These are phyloP conservation scores for Grigorovia jiainica DNA, from an alignment of 805 yeast genomes.

Conservation along the genomic window DNA sequence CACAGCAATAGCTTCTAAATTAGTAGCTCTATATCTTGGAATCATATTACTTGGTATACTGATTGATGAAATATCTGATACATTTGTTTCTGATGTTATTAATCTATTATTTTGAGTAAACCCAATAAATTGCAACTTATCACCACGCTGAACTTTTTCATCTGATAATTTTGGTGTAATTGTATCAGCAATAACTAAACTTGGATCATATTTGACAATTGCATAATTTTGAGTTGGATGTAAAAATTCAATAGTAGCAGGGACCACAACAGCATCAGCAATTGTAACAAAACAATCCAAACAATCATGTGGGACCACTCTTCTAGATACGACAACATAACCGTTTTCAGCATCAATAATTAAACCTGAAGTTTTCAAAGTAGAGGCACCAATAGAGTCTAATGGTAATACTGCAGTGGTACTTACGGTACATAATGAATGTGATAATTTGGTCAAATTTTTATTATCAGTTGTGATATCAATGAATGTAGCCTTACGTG, in stretches of 20 bases:
- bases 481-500: constrained; percentile 59
- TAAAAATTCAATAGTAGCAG: constrained; percentile 70
- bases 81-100: constrained; percentile 63
- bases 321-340: constrained; percentile 67
- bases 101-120: constrained; percentile 61
- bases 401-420: constrained; percentile 57
- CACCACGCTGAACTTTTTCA: constrained; percentile 60
- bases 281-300: constrained; percentile 63
- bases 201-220: constrained; percentile 72
- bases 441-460: constrained; percentile 45
- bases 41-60: constrained; percentile 60
- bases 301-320: constrained; percentile 72
- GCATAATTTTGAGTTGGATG: constrained; percentile 88
- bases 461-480: constrained; percentile 54
- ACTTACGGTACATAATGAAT: constrained; percentile 65
- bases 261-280: constrained; percentile 76
- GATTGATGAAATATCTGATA: constrained; percentile 66
- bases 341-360: constrained; percentile 77
- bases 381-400: constrained; percentile 62
- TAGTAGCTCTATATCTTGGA: constrained; percentile 81
- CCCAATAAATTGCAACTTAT: constrained; percentile 69
- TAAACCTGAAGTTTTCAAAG: constrained; percentile 62
- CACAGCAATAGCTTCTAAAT: constrained; percentile 64
- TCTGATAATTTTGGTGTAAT: constrained; percentile 54
- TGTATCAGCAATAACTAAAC: constrained; percentile 60